phyloP scores from a whole-genome alignment of 2,329 filamentous ascomycete genomes.

The Monosporascus sp. region DNA sequence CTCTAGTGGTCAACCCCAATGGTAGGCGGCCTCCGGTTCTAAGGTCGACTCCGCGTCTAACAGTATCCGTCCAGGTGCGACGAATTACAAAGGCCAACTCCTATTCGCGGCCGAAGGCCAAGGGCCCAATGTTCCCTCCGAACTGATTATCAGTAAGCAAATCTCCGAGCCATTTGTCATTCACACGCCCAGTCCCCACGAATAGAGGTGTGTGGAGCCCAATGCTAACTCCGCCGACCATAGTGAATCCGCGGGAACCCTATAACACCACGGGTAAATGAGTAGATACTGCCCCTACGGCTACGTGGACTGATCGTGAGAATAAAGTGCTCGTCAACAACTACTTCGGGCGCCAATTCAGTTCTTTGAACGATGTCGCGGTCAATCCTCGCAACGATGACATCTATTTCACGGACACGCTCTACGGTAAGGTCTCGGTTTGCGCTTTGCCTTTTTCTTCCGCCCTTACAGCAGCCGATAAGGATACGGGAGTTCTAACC shows the following conservation, averaged over 20 bases:
- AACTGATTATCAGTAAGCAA: conserved; percentile 29
- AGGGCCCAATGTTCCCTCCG: conserved; percentile 35
- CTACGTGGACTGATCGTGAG: conserved; percentile 2
- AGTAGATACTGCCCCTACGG: no score
- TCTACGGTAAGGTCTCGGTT: conserved; percentile 41
- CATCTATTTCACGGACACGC: conserved; percentile 61
- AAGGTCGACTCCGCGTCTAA: background rate
- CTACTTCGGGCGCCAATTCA: conserved; percentile 56
- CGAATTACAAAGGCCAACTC: conserved; percentile 45
- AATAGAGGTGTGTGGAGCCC: no score
- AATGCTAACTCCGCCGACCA: background rate
- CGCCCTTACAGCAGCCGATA: background rate
- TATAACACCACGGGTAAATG: conserved; percentile 45
- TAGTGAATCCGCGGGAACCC: conserved; percentile 38
- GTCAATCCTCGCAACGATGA: conserved; percentile 49
- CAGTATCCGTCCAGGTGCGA: conserved; percentile 33
- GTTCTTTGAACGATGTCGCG: conserved; percentile 54
- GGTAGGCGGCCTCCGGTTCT: conserved; percentile 25
- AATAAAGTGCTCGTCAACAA: conserved; percentile 48
- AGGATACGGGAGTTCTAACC: background rate
- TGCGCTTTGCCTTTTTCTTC: background rate
- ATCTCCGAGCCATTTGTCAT: background rate
- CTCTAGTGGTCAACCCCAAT: conserved; percentile 45
- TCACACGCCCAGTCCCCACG: background rate
- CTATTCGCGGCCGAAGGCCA: conserved; percentile 47